phyloP scores from a whole-genome alignment of 2,329 filamentous ascomycete species.

The Cordyceps cicadae region DNA sequence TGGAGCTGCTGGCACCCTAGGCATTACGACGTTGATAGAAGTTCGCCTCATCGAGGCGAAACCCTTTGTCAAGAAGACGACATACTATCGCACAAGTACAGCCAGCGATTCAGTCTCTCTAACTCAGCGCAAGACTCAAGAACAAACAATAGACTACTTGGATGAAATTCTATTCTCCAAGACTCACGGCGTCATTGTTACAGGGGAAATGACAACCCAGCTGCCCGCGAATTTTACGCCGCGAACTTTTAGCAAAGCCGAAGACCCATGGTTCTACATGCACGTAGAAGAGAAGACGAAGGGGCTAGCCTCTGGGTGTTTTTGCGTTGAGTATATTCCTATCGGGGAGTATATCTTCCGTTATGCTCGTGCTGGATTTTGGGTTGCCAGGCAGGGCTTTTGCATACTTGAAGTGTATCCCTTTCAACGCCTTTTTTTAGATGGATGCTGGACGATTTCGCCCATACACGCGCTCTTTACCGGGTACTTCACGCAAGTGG shows the following conservation, averaged over 20 bases:
- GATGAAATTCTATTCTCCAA: constrained; percentile 50
- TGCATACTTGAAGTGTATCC: constrained; percentile 36
- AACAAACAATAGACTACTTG: constrained; percentile 41
- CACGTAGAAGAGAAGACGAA: constrained; percentile 37
- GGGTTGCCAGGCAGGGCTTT: constrained; percentile 54
- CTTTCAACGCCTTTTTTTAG: constrained; percentile 53
- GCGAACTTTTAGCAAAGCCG: constrained; percentile 39
- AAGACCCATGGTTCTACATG: constrained; percentile 59
- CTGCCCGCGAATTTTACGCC: constrained; percentile 10
- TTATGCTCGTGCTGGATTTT: constrained; percentile 58
- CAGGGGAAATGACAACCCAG: constrained; percentile 34
- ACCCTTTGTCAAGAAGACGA: constrained; percentile 46
- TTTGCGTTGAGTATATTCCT: constrained; percentile 19
- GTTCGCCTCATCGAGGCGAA: constrained; percentile 46
- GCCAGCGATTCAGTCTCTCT: constrained; percentile 35
- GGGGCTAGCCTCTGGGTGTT: background rate
- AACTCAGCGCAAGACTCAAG: constrained; percentile 21
- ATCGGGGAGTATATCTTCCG: constrained; percentile 47
- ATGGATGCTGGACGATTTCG: constrained; percentile 50
- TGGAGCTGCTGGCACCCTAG: constrained; percentile 51
- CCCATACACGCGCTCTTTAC: constrained; percentile 55
- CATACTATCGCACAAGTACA: constrained; percentile 39
- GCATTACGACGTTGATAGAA: constrained; percentile 52
- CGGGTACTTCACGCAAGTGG: constrained; percentile 53
- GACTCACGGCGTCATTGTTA: constrained; percentile 43